Evolutionary conservation across 1,284 basidiomycete species (phyloP), one percentile per base, ranked within the genome.

Genomic region (Fomitiporia mediterranea): DNA sequence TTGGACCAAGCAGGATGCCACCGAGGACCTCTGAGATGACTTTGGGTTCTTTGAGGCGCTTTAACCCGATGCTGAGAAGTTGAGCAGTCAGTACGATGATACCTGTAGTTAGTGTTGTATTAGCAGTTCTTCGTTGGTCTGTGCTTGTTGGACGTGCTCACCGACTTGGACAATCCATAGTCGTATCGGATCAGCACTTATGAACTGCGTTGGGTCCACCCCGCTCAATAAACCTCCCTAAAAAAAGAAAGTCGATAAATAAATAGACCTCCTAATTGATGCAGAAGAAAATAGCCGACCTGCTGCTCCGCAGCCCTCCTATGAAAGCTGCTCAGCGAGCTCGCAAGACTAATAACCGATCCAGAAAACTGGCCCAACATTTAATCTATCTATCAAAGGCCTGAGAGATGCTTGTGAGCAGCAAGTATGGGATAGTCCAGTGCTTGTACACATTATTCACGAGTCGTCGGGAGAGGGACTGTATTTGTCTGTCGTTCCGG

Each of bases 151-250:
- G n/a, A n/a, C n/a, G n/a, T n/a, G 73, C 83, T 60, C 59, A 86
- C 89, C 84, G 47, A 91, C 77, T 79, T 94, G 93, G 55, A 97
- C 84, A 66, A 94, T 89, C 87, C 93, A 97, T 67, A 95, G 71
- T 19, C 89, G 82, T 60, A 97, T 72, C 4, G 94, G 94, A 70
- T 94, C 88, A 0, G 69, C 55, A 0, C 75, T 49, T 61, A 88
- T 83, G 72, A 83, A 82, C 1, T 68, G 66, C 1, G 86, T 76
- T 0, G 91, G 92, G 65, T 94, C 83, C 60, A 83, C 77, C 11
- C 86, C 85, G 39, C 74, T 83, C 43, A 93, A 68, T 51, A 91
- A 68, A n/a, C 86, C 87, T 19, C 84, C 85, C 84, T 89, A 51
- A 40, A 23, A 35, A 25, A 19, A 11, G n/a, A n/a, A n/a, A n/a